Conservation (phyloP, 768 basidiomycete genomes). For the Hysterangium stoloniferum region DNA sequence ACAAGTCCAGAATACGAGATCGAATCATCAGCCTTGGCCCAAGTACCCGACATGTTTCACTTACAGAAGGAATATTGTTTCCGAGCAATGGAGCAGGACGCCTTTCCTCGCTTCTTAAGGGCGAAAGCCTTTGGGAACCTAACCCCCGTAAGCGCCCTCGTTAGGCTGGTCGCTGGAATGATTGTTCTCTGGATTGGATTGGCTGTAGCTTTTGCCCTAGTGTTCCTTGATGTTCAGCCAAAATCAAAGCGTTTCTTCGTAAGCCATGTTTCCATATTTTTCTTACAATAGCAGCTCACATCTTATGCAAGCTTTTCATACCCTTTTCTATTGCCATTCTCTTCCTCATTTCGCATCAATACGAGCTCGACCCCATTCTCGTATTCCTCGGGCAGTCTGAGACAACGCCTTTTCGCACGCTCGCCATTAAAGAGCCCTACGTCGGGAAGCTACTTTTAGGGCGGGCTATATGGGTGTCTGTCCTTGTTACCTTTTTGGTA, state of each 20-base stretch:
- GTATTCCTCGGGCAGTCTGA: conserved; percentile 92
- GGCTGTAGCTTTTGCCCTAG: conserved; percentile 78
- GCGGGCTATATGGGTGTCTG: conserved; percentile 85
- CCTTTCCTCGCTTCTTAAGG: conserved; percentile 88
- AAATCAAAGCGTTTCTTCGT: conserved; percentile 94
- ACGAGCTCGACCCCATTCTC: conserved; percentile 93
- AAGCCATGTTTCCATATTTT: conserved; percentile 30
- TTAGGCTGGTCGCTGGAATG: conserved; percentile 78
- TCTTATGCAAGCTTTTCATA: conserved; percentile 66
- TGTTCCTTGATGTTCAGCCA: conserved; percentile 90
- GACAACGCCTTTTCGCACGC: conserved; percentile 93
- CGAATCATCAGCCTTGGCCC: conserved; percentile 73
- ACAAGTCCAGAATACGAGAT: conserved; percentile 35
- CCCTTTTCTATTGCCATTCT: conserved; percentile 87
- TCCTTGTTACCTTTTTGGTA: conserved; percentile 69
- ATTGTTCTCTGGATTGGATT: conserved; percentile 93
- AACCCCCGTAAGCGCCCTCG: conserved; percentile 83
- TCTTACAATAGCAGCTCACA: background rate
- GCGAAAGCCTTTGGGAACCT: conserved; percentile 98
- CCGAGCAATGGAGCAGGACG: conserved; percentile 92
- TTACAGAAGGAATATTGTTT: conserved; percentile 96
- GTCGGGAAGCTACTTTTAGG: conserved; percentile 85
- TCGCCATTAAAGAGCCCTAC: conserved; percentile 88
- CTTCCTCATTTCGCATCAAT: conserved; percentile 91
- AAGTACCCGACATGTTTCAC: conserved; percentile 94